Evolutionary conservation across 2,329 filamentous ascomycete genomes (phyloP), one percentile per base, ranked within the genome.

Genomic region (Didymella arachidicola): DNA sequence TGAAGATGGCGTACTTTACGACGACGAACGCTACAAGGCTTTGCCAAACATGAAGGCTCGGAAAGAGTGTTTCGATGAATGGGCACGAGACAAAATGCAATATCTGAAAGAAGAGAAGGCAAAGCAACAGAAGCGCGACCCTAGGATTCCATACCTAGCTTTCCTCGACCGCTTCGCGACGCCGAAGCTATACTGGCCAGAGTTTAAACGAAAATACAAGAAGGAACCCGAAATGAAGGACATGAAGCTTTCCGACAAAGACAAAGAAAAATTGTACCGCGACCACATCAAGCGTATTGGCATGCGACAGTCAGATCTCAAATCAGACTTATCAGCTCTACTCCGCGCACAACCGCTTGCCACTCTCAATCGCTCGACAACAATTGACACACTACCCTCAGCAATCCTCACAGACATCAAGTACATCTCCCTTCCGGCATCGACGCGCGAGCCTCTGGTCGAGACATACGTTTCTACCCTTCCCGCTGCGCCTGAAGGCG

Each of bases 151-250:
- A 0, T 99, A 96, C 75, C 80, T 98, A 60, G 84, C 86, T 0
- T 90, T 99, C 63, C 81, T 99, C 29, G 87, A 94, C 63, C 86
- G 89, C 47, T 86, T 92, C 66, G 94, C 93, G 0, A 95, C 89
- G 0, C 89, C 92, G 0, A 98, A 97, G 78, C 83, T 99, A 1
- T 99, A 96, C 81, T 99, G 95, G 95, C 89, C 92, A 0, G 95
- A 99, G 74, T 99, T 99, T 79, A 92, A 91, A 69, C 84, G 95
- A 32, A 99, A 97, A 74, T 95, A 87, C 78, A 90, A 89, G 65
- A 93, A 90, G 64, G 93, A 96, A 63, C 77, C 85, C 0, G 85
- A 88, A 51, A 93, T 99, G 90, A 90, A 89, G 60, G 90, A 94
- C 59, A 81, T 86, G 16, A 80, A 81, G 58, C 65, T 83, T 4